Base-by-base conservation (phyloP, 164 flowering plant genomes). In the Nymphaea colorata region DNA sequence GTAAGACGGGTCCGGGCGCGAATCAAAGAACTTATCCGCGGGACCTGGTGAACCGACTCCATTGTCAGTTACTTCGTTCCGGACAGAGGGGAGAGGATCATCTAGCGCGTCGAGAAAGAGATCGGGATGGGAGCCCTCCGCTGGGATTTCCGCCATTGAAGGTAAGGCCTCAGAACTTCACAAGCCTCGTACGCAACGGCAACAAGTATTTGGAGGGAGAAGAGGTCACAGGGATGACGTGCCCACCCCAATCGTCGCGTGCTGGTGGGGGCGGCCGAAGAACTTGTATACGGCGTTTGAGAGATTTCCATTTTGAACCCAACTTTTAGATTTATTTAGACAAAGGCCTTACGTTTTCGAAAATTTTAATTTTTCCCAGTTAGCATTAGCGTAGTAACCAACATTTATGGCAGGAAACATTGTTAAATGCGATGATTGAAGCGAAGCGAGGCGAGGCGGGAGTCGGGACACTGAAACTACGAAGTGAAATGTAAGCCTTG, bases 41-140 rank as follows among this genome's bases (percentile, higher is more conserved):
- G 55, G 67, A 69, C 61, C 51, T 16, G 82, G 65, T n/a, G 51
- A 65, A 47, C 77, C 78, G n/a, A 57, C 65, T 61, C 77, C 68
- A 4, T 55, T 67, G 51, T 17, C 62, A 42, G 61, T 61, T 15
- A 43, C 44, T 65, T 47, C 64, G 15, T 41, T 41, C 73, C 76
- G 80, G 72, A 83, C 85, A 66, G 61, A 62, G 67, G 77, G 76
- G 10, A 83, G 79, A 60, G 82, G 80, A 3, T 78, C 84, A 45
- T 84, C 84, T 42, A 63, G 15, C 6, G 84, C 82, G 59, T 86
- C 89, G 68, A 73, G 61, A 78, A 82, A 82, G 5, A 61, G 61
- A 60, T 67, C 73, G 69, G 61, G 62, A 66, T 41, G 18, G 11
- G 10, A 47, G 63, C 16, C 17, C 3, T 71, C 66, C 64, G 7